Evolutionary conservation across 805 yeast species (phyloP).

Genomic region (Pichia occidentalis): DNA sequence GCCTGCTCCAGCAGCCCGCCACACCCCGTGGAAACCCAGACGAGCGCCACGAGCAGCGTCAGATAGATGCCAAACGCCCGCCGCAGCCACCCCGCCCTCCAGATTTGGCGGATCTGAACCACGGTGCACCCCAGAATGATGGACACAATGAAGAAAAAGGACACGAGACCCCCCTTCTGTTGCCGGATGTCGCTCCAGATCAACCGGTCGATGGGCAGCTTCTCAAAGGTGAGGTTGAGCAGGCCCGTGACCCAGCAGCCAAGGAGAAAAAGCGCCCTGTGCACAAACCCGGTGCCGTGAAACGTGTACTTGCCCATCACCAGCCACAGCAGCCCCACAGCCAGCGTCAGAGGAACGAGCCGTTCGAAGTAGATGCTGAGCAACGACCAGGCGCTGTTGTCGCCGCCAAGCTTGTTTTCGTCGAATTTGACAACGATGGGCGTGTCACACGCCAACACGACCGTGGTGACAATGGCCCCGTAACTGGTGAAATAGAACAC

Average conservation of each 20-base stretch:
- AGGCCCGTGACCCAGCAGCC: conserved; percentile 33
- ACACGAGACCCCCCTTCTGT: conserved; percentile 70
- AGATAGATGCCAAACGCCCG: conserved; percentile 52
- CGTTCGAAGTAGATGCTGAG: conserved; percentile 69
- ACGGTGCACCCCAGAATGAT: conserved; percentile 49
- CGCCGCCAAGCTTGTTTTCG: conserved; percentile 18
- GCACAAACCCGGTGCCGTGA: not conserved
- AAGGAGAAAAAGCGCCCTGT: conserved; percentile 1
- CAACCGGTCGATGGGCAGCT: conserved; percentile 81
- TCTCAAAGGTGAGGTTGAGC: conserved; percentile 82
- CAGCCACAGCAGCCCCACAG: conserved; percentile 1
- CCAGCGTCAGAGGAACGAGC: conserved; percentile 51
- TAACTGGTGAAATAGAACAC: conserved; percentile 39
- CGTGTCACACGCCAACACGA: conserved; percentile 51
- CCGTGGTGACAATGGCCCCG: conserved; percentile 70
- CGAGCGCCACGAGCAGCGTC: conserved; percentile 37
- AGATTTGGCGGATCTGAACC: conserved; percentile 70
- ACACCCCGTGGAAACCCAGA: conserved; percentile 38
- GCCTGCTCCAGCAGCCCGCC: conserved; percentile 70
- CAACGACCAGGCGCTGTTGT: conserved; percentile 30
- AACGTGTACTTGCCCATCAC: not conserved
- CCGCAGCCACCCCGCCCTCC: conserved; percentile 69
- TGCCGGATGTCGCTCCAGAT: conserved; percentile 62
- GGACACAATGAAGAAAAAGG: conserved; percentile 47
- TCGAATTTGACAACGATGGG: conserved; percentile 55